Base-by-base conservation (phyloP, 73 alveolate genomes). In the Paramecium caudatum region DNA sequence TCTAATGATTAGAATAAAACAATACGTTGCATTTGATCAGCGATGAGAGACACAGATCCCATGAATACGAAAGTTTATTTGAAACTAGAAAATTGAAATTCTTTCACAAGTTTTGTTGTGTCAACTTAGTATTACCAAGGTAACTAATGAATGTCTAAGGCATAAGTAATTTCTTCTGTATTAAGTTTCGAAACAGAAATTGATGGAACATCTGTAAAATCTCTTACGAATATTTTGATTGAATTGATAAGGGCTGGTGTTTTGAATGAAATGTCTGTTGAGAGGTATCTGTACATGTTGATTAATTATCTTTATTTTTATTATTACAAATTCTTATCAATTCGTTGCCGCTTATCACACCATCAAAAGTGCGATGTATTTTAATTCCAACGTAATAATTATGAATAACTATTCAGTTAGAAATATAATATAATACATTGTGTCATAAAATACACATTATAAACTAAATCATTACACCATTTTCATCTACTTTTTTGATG, bases 1-100 rank as follows among this genome's bases (percentile, higher is more conserved):
- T 68, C 84, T 68, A 68, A 68, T 12, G 17, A 34, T 30, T 32
- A 17, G n/a, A 32, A 3, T 1, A 68, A 68, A 68, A 32, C 25
- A n/a, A 25, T 68, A 68, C 84, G 84, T 37, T 68, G 32, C 84
- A 68, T 68, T 68, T 68, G 37, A 32, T 68, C 84, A 0, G 84
- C 47, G 19, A 68, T 43, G 30, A 25, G 7, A 16, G 84, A 32
- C 34, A 37, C 47, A 10, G 47, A 33, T 3, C 50, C 50, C 84
- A 68, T 68, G 36, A 68, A 68, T 8, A 37, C 47, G 15, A 68
- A 68, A 30, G 84, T 34, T 68, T 68, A 32, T 33, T 68, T 68
- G 37, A 68, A 68, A 37, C 34, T 37, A 34, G 47, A 8, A 30
- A 68, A 68, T 68, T 68, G 25, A 68, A 68, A 68, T 16, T 32